phyloP scores from a whole-genome alignment of 306 rosid species.

The Cucurbita pepo region DNA sequence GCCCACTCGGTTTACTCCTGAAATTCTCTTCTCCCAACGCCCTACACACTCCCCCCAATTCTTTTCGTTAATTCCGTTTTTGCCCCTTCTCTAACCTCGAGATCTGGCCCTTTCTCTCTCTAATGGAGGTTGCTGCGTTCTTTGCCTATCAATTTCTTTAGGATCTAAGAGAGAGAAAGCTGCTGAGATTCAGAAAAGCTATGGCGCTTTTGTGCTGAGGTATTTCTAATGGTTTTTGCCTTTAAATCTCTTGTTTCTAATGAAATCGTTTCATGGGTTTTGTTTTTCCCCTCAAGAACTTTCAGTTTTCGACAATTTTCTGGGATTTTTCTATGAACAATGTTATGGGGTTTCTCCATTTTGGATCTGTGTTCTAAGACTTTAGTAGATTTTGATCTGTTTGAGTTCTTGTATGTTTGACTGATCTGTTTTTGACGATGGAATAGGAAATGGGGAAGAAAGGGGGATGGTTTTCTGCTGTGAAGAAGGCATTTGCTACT shows the following conservation, averaged over 20 bases:
- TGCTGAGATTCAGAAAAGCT: not conserved
- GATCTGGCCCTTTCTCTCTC: constrained; percentile 1
- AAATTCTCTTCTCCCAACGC: not conserved
- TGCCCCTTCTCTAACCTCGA: not conserved
- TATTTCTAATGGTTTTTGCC: not conserved
- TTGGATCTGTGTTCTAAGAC: not conserved
- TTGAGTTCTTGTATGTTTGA: not conserved
- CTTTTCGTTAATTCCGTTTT: not conserved
- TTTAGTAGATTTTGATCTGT: not conserved
- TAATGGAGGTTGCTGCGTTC: not conserved
- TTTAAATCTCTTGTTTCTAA: not conserved
- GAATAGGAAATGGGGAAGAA: constrained; percentile 65
- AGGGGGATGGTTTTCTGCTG: constrained; percentile 73
- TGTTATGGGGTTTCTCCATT: not conserved
- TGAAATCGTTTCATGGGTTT: not conserved
- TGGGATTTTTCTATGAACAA: not conserved
- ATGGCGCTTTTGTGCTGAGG: constrained; percentile 3
- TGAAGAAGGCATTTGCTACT: constrained; percentile 51
- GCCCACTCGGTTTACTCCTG: not conserved
- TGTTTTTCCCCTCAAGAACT: not conserved
- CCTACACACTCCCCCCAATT: not conserved
- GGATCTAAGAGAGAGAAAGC: constrained; percentile 2
- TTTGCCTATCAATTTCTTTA: not conserved
- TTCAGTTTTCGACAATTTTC: too few species aligned
- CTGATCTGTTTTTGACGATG: constrained; percentile 13